phyloP scores from a whole-genome alignment of 345 rosid species.

The Hevea brasiliensis region DNA sequence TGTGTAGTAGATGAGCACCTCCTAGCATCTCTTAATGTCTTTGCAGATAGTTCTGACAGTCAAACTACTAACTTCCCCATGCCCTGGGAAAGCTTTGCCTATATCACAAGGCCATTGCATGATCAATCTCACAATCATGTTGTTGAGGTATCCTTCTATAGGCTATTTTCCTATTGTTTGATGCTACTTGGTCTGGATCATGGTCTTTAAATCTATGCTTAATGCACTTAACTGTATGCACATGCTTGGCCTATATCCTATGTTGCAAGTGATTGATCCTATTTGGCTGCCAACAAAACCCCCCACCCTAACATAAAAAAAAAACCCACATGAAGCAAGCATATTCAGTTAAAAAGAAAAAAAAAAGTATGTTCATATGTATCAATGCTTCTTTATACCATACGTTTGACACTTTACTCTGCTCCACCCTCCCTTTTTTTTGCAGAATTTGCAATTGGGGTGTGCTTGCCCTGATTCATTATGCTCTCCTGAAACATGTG shows the following conservation, averaged over 20 bases:
- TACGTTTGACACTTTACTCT: too few relatives aligned
- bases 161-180: not conserved
- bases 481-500: slow-evolving; percentile 74
- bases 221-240: not conserved
- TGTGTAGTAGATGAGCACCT: slow-evolving; percentile 72
- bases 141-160: slow-evolving; percentile 53
- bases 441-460: slow-evolving; percentile 69
- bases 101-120: slow-evolving; percentile 59
- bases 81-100: slow-evolving; percentile 86
- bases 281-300: not conserved
- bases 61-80: slow-evolving; percentile 29
- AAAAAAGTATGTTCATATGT: not conserved
- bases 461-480: slow-evolving; percentile 63
- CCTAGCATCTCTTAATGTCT: slow-evolving; percentile 36
- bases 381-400: too few relatives aligned
- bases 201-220: not conserved
- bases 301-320: not conserved
- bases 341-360: too few relatives aligned
- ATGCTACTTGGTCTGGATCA: not conserved
- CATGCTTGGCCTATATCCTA: not conserved
- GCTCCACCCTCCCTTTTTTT: not conserved
- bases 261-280: slow-evolving; percentile 2
- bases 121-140: slow-evolving; percentile 49
- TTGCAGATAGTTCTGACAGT: slow-evolving; percentile 29
- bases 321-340: too few relatives aligned